Evolutionary conservation across 345 rosid genomes (phyloP), one percentile per base, ranked within the genome.

Genomic region (Acer negundo): DNA sequence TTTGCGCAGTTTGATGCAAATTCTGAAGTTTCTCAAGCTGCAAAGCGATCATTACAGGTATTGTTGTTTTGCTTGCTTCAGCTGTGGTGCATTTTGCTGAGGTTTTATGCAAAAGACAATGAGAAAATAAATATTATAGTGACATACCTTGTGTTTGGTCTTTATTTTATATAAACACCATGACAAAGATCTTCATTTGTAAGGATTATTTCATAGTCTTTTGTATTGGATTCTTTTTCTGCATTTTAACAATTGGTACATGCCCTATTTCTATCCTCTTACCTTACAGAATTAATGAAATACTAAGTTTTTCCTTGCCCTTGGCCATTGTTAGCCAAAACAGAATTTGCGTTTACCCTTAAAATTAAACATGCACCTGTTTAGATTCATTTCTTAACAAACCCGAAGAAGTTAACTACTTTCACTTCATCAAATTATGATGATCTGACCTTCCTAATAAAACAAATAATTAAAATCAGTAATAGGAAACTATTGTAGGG

Each of bases 1-100:
- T 89, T 90, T 87, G 90, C 99, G 61, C 99, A 94, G 84, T 95
- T 95, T 80, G 99, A 95, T 86, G 77, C 89, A 69, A 90, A 74
- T 85, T 83, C 88, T 82, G 98, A 95, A 88, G 97, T 94, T 88
- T 86, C 97, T 79, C 86, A 89, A 78, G 92, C 91, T 79, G 98
- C 99, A 75, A 92, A 92, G 88, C 83, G 80, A 64, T 95, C 99
- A 53, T 85, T 95, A 20, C 95, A 92, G 98, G 99, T 95, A 77
- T 80, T 80, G 82, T 53, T 74, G 26, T 63, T 26, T 68, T 68
- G 59, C 40, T 71, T 10, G 17, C 47, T 70, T 24, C 10, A 75
- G 61, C 44, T 74, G 69, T 26, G 19, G 42, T 40, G 63, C 63
- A 59, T 59, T 59, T 11, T 59, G 63, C 63, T 59, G 22, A 59